phyloP scores from a whole-genome alignment of 2,329 filamentous ascomycete species.

The Simplicillium aogashimaense region DNA sequence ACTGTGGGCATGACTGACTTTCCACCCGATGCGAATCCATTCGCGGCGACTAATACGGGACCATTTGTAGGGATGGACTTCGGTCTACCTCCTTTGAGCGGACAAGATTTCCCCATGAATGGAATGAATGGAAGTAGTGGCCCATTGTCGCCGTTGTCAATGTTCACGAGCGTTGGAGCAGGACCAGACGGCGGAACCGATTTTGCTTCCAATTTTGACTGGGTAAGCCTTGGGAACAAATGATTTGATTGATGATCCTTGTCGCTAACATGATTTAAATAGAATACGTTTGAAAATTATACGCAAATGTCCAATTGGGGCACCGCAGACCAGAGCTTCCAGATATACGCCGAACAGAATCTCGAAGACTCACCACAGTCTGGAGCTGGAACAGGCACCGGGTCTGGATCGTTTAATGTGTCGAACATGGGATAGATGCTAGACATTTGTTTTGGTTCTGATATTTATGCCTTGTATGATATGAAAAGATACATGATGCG shows the following conservation, averaged over 20 bases:
- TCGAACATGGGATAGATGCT: neutral
- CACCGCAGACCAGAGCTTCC: conserved; percentile 39
- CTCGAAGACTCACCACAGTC: neutral
- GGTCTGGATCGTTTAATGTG: no score
- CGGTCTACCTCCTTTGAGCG: conserved; percentile 19
- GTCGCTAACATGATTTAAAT: conserved; percentile 14
- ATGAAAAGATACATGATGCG: no score
- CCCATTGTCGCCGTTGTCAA: conserved; percentile 36
- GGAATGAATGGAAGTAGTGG: conserved; percentile 15
- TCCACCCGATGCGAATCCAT: conserved; percentile 15
- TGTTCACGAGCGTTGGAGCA: conserved; percentile 36
- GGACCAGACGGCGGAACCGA: conserved; percentile 23
- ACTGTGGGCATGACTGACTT: conserved; percentile 16
- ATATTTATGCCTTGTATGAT: no score
- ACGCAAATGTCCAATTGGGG: conserved; percentile 41
- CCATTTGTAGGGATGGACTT: conserved; percentile 36
- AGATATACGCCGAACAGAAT: conserved; percentile 31
- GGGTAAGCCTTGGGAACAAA: conserved; percentile 31
- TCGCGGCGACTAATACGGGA: conserved; percentile 25
- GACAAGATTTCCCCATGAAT: conserved; percentile 20
- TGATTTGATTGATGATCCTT: neutral
- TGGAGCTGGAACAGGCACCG: no score
- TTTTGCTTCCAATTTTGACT: conserved; percentile 44
- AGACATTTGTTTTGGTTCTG: neutral
- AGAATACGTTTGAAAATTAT: conserved; percentile 49